Evolutionary conservation across 306 rosid species (phyloP), one percentile per base, ranked within the genome.

Genomic region (Acacia crassicarpa): DNA sequence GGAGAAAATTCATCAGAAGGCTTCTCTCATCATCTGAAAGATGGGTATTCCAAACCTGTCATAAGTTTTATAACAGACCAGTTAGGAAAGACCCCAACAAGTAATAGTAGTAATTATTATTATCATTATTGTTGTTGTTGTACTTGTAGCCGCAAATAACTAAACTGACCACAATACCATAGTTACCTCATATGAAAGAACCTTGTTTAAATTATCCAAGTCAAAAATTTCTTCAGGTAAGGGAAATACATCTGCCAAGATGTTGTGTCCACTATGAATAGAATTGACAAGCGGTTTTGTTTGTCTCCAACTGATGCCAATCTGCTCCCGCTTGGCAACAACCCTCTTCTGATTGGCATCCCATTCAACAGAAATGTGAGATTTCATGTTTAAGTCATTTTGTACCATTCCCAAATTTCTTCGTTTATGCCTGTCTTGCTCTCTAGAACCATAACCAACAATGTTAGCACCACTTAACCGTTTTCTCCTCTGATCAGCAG

Each of bases 401-500:
- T 88, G 91, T 32, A 54, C 76, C 53, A 78, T 78, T 61, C 91
- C 94, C 14, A 67, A 23, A 84, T 83, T 89, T 85, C 85, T 92
- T 82, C 90, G 86, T 88, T 89, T 93, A 49, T 72, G 56, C 85
- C 86, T 90, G 43, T 84, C 85, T 46, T 87, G 94, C 86, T 93
- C 98, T 86, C 88, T 85, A 27, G 92, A 86, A 81, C 87, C 89
- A 87, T 87, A 84, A 81, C 89, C 84, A 0, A 79, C 77, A 77
- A 89, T 74, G 74, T 82, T 89, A 66, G 87, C 85, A 84, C 91
- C 92, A 89, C 86, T 87, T 82, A 91, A 72, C 68, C 96, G 93
- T 85, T 95, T 95, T 83, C 94, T 92, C 85, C 87, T 81, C 72
- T 95, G 99, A 86, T 93, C 95, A 83, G 99, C 96, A 72, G 94